phyloP scores from a whole-genome alignment of 1,139 yeast species.

The Yamadazyma sp. region DNA sequence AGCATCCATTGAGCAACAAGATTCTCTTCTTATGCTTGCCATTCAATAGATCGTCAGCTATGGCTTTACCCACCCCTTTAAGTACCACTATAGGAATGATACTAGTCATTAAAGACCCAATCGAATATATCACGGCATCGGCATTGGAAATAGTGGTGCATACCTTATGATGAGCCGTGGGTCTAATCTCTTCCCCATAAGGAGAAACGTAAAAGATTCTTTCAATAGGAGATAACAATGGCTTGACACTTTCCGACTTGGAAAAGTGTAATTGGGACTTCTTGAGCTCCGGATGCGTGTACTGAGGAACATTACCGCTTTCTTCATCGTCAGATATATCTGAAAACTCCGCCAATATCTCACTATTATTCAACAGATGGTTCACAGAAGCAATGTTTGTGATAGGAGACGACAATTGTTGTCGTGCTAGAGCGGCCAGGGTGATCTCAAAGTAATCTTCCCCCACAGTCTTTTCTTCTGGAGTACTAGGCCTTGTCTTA shows the following conservation, averaged over 20 bases:
- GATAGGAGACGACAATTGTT: conserved; percentile 8
- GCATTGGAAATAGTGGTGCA: conserved; percentile 50
- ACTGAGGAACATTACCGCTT: conserved; percentile 66
- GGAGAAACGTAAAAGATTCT: conserved; percentile 82
- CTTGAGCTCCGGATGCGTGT: conserved; percentile 76
- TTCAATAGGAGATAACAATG: conserved; percentile 72
- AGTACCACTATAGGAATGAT: conserved; percentile 74
- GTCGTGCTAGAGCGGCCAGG: not conserved
- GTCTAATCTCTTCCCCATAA: conserved; percentile 84
- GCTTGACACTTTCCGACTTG: conserved; percentile 52
- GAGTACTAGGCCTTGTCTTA: conserved; percentile 39
- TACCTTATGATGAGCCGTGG: conserved; percentile 70
- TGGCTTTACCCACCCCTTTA: conserved; percentile 69
- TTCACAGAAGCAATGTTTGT: conserved; percentile 14
- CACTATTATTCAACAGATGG: conserved; percentile 11
- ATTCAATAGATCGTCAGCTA: conserved; percentile 30
- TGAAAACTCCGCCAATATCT: conserved; percentile 17
- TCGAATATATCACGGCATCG: conserved; percentile 67
- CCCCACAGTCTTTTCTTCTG: conserved; percentile 19
- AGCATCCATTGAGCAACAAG: conserved; percentile 66
- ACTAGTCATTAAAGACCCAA: conserved; percentile 88
- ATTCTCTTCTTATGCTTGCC: conserved; percentile 41
- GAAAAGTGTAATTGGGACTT: conserved; percentile 73
- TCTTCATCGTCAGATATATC: conserved; percentile 38
- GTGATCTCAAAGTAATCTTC: conserved; percentile 5